These are phyloP conservation scores for Suhomyces bribrorum DNA, from an alignment of 1,139 yeast species.

Conservation along the genomic window DNA sequence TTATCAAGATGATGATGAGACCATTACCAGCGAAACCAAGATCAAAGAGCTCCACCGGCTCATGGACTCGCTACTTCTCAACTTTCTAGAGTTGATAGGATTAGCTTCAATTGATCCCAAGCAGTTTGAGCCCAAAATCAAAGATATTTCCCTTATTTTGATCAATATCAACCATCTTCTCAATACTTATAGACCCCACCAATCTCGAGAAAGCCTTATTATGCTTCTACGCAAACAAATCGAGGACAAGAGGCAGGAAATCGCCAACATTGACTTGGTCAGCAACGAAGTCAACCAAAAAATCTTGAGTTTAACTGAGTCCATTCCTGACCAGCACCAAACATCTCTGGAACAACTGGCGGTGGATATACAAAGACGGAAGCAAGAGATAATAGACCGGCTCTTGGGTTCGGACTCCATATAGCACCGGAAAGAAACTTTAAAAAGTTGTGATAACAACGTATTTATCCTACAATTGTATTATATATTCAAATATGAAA, in stretches of 20 bases:
- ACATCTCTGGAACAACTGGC: no score
- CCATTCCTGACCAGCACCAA: no score
- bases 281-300: constrained; percentile 46
- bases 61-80: constrained; percentile 65
- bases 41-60: constrained; percentile 69
- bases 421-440: no score
- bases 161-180: constrained; percentile 82
- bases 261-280: constrained; percentile 49
- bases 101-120: constrained; percentile 70
- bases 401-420: no score
- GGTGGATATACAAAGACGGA: not conserved
- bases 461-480: no score
- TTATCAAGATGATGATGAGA: constrained; percentile 50
- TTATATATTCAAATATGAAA: no score
- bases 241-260: constrained; percentile 53
- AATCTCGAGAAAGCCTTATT: constrained; percentile 77
- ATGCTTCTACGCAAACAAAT: constrained; percentile 67
- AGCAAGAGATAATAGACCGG: not conserved
- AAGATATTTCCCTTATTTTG: constrained; percentile 69
- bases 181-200: constrained; percentile 88
- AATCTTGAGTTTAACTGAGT: constrained; percentile 30
- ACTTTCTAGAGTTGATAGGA: constrained; percentile 74
- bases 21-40: constrained; percentile 52
- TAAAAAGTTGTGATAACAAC: no score
- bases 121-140: constrained; percentile 63